A percentile compares a stretch with the other conserved stretches of the same genome.
Conservation (phyloP, 257 asterid species). For the Buddleja alternifolia region DNA sequence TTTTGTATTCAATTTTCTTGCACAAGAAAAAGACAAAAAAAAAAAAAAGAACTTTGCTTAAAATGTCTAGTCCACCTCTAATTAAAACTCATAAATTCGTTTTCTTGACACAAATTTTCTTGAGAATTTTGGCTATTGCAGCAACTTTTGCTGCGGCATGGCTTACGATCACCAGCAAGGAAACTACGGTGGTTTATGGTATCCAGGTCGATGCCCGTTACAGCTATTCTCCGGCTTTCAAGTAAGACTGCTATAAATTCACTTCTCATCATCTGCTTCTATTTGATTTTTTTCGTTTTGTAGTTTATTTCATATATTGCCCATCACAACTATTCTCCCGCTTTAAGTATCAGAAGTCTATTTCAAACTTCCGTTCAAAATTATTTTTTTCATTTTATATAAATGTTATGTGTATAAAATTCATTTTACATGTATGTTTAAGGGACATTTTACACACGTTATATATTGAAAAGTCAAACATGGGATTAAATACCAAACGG, state of each 20-base stretch:
- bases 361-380: no score
- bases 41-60: neutral
- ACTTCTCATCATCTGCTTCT: no score
- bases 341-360: no score
- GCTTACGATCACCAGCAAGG: constrained; percentile 48
- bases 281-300: no score
- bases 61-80: constrained; percentile 24
- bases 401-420: no score
- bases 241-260: constrained; percentile 26
- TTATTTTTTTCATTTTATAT: no score
- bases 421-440: neutral
- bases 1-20: no score
- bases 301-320: no score
- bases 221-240: constrained; percentile 53
- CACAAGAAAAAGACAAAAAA: neutral
- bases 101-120: constrained; percentile 30
- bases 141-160: constrained; percentile 53
- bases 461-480: no score
- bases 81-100: constrained; percentile 22
- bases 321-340: no score
- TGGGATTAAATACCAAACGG: no score
- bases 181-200: constrained; percentile 37
- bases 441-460: no score
- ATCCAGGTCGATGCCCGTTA: constrained; percentile 50
- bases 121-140: constrained; percentile 44